Evolutionary conservation across 2,329 filamentous ascomycete species (phyloP), one percentile per base, ranked within the genome.

Genomic region (Ophiobolus disseminans): DNA sequence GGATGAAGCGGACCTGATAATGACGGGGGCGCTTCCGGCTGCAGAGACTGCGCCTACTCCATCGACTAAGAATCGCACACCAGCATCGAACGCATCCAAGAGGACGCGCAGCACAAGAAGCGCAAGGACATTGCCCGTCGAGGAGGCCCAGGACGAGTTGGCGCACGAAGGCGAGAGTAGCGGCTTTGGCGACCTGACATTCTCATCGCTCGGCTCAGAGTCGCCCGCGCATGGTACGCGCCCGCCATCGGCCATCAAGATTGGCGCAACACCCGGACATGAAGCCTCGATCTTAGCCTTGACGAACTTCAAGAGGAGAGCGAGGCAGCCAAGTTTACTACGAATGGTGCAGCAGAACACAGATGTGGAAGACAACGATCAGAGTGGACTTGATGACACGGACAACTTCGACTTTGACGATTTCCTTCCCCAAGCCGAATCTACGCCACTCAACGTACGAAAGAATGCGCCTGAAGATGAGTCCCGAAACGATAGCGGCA

Each of bases 351-450:
- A 76, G 48, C 75, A 77, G 50, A 72, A 63, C 19, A 74, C 69
- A 31, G 68, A 74, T 44, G 72, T 76, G 9, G 76, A 82, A 17
- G 79, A 82, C 23, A 72, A 75, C 14, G 26, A 74, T 69, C 3
- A 75, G 69, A 40, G 73, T 72, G 45, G 78, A 72, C 55, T 82
- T 72, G 60, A 82, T 70, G 39, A 77, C 67, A 62, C 63, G 13
- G 63, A 57, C 37, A 62, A 68, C 17, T 58, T 69, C n/a, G 66
- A 69, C 39, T 61, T 69, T 14, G 66, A 70, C 37, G 65, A 69
- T 57, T 87, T 84, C 63, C 80, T 76, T 41, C 86, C 80, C 0
- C 85, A 89, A 47, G 85, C 84, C 21, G 86, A 88, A 72, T 87
- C 86, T 13, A 90, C 87, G 5, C 86, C 87, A 3, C 63, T 87